Base-by-base conservation (phyloP, 495 filamentous ascomycete species). In the Penicillium parvum region DNA sequence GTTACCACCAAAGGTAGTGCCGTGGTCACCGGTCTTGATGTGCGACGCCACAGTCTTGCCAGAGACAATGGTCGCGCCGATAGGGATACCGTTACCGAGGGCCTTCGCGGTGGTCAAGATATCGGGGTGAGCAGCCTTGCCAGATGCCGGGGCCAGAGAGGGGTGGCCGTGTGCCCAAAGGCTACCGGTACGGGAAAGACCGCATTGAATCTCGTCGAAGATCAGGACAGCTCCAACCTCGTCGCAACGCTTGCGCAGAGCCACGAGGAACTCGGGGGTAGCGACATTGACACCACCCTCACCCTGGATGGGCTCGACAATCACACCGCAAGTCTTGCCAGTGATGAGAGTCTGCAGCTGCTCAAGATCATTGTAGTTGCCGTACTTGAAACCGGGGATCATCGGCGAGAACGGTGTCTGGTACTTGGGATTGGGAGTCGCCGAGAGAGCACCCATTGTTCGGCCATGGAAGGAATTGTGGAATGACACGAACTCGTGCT, bases 381-480 rank as follows among this genome's bases (percentile, higher is more conserved):
- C 89, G 55, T 95, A 89, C 47, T 69, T 78, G 67, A 95, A 98
- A 3, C 92, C 92, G 0, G 94, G 92, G 3, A 98, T 66, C 89
- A 98, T 96, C 15, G 92, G 92, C 10, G 86, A 69, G 58, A 97
- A 98, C 3, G 92, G 94, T 12, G 82, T 80, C 61, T 98, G 92
- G 66, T 98, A 98, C 60, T 98, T 98, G 8, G 88, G 88, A 68
- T 98, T 98, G n/a, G 90, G 94, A 4, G 92, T 98, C 0, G 94
- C 92, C 16, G 85, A 90, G 18, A 98, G 65, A 15, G 81, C 75
- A 15, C 92, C 92, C 88, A 96, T 94, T 15, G 94, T 96, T 39
- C 92, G 84, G 49, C 92, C 92, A 66, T 98, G 92, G 79, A 98
- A 98, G 14, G 85, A 87, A 57, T 84, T 81, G 45, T 85, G 59